phyloP scores from a whole-genome alignment of 768 basidiomycete species.

The Mycena metata region DNA sequence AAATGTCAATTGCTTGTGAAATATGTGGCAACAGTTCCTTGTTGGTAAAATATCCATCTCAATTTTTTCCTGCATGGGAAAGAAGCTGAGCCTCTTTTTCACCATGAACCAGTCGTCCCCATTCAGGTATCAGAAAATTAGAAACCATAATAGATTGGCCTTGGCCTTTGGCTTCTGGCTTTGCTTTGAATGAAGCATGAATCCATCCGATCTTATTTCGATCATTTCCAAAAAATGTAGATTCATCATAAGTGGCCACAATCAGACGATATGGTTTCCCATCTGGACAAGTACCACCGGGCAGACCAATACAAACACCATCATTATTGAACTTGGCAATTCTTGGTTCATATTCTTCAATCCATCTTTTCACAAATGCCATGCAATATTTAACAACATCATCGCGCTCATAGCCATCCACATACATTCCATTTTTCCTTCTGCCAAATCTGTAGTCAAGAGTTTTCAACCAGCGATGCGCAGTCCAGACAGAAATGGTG shows the following conservation, averaged over 20 bases:
- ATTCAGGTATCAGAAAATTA: slow-evolving; percentile 13
- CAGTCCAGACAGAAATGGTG: slow-evolving; percentile 26
- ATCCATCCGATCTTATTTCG: slow-evolving; percentile 19
- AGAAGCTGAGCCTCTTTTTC: not conserved
- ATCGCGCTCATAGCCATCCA: not conserved
- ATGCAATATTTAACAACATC: not conserved
- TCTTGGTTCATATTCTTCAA: slow-evolving; percentile 21
- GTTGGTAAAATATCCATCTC: slow-evolving; percentile 6
- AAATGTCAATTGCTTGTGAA: not conserved
- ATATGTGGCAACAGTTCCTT: not conserved
- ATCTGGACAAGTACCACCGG: too few relatives aligned
- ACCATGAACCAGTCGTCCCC: not conserved
- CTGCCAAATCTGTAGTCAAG: slow-evolving; percentile 22
- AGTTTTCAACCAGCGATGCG: slow-evolving; percentile 17
- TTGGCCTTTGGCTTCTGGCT: slow-evolving; percentile 4
- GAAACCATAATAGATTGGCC: slow-evolving; percentile 16
- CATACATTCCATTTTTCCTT: slow-evolving; percentile 2
- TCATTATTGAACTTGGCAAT: slow-evolving; percentile 25
- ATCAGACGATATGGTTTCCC: slow-evolving; percentile 32
- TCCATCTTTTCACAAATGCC: slow-evolving; percentile 23
- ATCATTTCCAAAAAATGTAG: slow-evolving; percentile 50
- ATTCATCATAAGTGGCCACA: slow-evolving; percentile 44
- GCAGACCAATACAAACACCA: too few relatives aligned
- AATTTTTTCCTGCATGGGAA: not conserved
- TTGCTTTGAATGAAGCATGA: not conserved